These are phyloP conservation scores for Cymodocea nodosa DNA, from an alignment of 116 monocot species.

Conservation along the genomic window DNA sequence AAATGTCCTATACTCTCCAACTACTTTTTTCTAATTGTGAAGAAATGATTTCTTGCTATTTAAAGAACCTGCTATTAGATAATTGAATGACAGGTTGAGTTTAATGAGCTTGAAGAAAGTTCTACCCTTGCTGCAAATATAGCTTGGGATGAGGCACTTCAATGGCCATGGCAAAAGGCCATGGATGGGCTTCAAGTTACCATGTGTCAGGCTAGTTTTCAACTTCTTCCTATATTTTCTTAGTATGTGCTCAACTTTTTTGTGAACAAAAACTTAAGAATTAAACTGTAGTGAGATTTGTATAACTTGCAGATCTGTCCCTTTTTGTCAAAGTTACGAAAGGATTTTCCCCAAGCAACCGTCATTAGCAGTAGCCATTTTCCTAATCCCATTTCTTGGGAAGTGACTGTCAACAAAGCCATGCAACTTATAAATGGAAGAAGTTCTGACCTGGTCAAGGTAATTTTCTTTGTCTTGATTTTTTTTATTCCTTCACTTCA, in stretches of 20 bases:
- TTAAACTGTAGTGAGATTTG: not conserved
- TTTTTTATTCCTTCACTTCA: not conserved
- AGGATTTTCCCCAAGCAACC: constrained; percentile 24
- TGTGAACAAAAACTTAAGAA: not conserved
- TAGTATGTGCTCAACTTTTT: not conserved
- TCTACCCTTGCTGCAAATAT: constrained; percentile 75
- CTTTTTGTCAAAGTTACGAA: constrained; percentile 18
- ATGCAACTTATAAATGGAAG: constrained; percentile 53
- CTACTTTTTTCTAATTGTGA: not conserved
- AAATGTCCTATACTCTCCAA: not conserved
- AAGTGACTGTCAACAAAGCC: constrained; percentile 57
- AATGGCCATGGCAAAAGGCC: constrained; percentile 63
- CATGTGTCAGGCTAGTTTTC: constrained; percentile 40
- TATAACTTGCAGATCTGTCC: constrained; percentile 38
- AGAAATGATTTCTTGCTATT: constrained; percentile 14
- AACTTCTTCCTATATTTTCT: not conserved
- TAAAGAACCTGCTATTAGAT: constrained; percentile 19
- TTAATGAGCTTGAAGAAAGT: constrained; percentile 71
- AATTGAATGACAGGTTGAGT: constrained; percentile 74
- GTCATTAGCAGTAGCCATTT: constrained; percentile 51
- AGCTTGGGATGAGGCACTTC: constrained; percentile 77
- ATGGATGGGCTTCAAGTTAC: constrained; percentile 43
- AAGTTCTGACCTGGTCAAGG: constrained; percentile 61
- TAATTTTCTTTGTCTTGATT: constrained; percentile 10
- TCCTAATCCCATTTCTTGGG: constrained; percentile 53